Percentiles rank a stretch among this genome's conserved stretches.
Conservation (phyloP, 164 flowering plant genomes). For the Aristolochia californica region DNA sequence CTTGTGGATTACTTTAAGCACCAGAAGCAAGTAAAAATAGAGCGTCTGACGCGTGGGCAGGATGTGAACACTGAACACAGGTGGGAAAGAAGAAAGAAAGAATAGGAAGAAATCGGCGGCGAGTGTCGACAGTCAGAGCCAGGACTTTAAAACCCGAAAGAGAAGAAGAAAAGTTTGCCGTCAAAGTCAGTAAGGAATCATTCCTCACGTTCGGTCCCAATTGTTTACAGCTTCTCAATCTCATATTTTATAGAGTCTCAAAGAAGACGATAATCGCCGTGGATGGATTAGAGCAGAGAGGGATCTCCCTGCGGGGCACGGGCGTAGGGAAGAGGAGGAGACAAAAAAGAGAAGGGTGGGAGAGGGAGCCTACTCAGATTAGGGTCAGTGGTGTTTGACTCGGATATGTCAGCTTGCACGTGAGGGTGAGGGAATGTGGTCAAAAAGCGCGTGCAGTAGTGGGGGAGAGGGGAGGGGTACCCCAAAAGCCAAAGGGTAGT, state of each 20-base stretch:
- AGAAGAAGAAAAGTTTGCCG: neutral
- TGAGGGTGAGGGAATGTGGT: too few relatives aligned
- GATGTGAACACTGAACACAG: neutral
- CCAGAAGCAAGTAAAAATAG: too few relatives aligned
- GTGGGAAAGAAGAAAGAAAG: neutral
- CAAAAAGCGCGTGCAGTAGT: neutral
- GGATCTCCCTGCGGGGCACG: neutral
- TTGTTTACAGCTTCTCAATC: neutral
- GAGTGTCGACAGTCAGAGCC: slow-evolving; percentile 3
- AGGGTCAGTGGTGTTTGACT: too few relatives aligned
- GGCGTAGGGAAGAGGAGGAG: neutral
- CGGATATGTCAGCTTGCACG: too few relatives aligned
- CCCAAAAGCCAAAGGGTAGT: neutral
- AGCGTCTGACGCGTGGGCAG: too few relatives aligned
- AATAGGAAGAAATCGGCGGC: slow-evolving; percentile 7
- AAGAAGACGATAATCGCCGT: too few relatives aligned
- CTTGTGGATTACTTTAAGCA: too few relatives aligned
- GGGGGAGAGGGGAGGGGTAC: neutral
- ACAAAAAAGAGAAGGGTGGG: neutral
- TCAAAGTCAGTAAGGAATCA: slow-evolving; percentile 5
- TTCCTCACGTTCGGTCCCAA: slow-evolving; percentile 7
- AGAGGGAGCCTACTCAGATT: neutral
- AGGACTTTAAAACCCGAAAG: neutral
- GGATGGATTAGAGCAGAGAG: too few relatives aligned
- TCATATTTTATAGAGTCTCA: neutral